Conservation (phyloP, 495 filamentous ascomycete genomes). For the Penicillium coffeae region DNA sequence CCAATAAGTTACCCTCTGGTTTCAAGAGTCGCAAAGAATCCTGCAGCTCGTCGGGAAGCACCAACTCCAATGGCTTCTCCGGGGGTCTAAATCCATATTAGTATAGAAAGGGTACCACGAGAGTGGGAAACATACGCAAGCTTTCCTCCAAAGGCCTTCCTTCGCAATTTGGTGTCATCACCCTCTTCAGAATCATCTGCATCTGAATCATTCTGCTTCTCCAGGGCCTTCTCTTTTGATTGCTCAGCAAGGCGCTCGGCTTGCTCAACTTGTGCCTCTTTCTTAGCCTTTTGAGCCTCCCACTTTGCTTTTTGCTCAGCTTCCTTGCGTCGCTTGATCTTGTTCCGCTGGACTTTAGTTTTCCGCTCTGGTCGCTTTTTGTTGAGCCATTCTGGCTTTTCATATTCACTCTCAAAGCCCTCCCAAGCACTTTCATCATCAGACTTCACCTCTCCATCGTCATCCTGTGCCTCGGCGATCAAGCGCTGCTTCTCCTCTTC, state of each 20-base stretch:
- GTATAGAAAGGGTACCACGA: conserved; percentile 6
- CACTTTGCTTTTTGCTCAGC: conserved; percentile 68
- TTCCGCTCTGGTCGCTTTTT: conserved; percentile 77
- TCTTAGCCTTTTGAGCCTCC: conserved; percentile 67
- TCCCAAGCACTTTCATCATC: conserved; percentile 90
- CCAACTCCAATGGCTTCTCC: conserved; percentile 76
- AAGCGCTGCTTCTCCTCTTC: conserved; percentile 51
- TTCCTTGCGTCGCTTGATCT: conserved; percentile 80
- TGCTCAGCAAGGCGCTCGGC: conserved; percentile 63
- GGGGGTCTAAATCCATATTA: conserved; percentile 54
- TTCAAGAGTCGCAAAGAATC: conserved; percentile 86
- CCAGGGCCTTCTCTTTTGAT: conserved; percentile 55
- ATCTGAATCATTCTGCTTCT: conserved; percentile 37
- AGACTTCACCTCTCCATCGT: conserved; percentile 66
- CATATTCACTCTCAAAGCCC: conserved; percentile 69
- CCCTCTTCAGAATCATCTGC: conserved; percentile 55
- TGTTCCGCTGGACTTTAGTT: conserved; percentile 80
- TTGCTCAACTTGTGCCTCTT: conserved; percentile 58
- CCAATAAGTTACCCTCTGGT: conserved; percentile 89
- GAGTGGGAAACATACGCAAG: conserved; percentile 43
- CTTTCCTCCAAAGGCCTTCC: conserved; percentile 70
- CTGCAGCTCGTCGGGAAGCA: conserved; percentile 88
- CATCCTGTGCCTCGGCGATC: conserved; percentile 58
- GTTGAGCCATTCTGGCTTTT: conserved; percentile 57
- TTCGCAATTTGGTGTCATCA: conserved; percentile 58